Base-by-base conservation (phyloP, 2,329 filamentous ascomycete species). In the Hymenotorrendiella dingleyae region DNA sequence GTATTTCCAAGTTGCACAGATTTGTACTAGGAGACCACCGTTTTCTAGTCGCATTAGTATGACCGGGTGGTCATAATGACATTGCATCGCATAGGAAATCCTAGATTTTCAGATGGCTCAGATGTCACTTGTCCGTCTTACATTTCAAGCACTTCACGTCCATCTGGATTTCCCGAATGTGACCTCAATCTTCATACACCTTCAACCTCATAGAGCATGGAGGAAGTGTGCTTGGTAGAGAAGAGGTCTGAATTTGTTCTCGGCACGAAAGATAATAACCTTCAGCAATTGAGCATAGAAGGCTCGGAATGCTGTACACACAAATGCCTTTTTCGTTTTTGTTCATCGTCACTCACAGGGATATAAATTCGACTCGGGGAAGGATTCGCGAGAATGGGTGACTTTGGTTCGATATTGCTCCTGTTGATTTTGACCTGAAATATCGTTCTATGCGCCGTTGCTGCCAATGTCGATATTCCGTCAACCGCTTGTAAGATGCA, bases 201-300 rank as follows among this genome's bases (percentile, higher is more conserved):
- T 63, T 67, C 67, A 34, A 65, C 69, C 72, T 65, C 67, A 74
- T 64, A 57, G 67, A 64, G 60, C 42, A 53, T 52, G 50, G 56
- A 69, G 66, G 66, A 67, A 64, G 65, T 66, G 72, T 80, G 77
- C 78, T 82, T 82, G 78, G 78, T 82, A 81, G 81, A 80, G 62
- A 68, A 67, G 57, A 57, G 67, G 61, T 62, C 46, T 56, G 48
- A 42, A 53, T 47, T 59, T 61, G 52, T 61, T 72, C 67, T 72
- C 62, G 69, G 69, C 69, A 72, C 68, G 69, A 70, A 68, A 66
- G 63, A 67, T 55, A 63, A 53, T 57, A 64, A 65, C 67, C 67
- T 70, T 69, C 64, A 70, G 65, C 65, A 66, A 46, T 60, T 60
- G 62, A 63, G 60, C 64, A 68, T 67, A 47, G 55, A 54, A 58